A percentile compares a stretch with the other conserved stretches of the same genome.
These are phyloP conservation scores for Primulina huaijiensis DNA, from an alignment of 257 asterid genomes.

Conservation along the genomic window DNA sequence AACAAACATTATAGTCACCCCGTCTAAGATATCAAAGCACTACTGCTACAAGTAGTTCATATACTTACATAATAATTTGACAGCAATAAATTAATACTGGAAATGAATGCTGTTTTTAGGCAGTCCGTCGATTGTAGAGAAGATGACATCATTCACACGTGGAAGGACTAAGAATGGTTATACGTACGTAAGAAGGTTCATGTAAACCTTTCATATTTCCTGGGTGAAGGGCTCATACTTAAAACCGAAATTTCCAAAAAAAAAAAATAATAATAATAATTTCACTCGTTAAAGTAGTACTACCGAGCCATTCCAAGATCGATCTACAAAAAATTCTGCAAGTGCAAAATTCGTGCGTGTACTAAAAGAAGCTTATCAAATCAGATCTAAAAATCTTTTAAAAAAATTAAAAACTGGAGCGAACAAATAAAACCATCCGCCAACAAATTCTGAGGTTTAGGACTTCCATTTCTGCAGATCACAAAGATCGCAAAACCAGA, in stretches of 20 bases:
- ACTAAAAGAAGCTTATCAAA: slow-evolving; percentile 10
- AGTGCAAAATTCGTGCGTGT: slow-evolving; percentile 1
- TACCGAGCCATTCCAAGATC: slow-evolving; percentile 16
- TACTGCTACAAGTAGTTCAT: not conserved
- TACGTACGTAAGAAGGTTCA: slow-evolving; percentile 2
- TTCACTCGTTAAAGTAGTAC: not conserved
- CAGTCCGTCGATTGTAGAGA: not conserved
- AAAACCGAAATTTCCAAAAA: not conserved
- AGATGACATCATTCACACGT: not conserved
- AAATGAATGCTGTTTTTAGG: not conserved
- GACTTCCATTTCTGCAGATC: slow-evolving; percentile 2
- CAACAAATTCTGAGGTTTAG: not conserved
- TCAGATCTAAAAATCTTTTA: slow-evolving; percentile 26
- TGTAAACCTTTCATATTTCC: not conserved
- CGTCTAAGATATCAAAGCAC: not conserved
- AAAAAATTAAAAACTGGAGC: not conserved
- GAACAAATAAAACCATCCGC: slow-evolving; percentile 7
- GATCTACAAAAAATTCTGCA: not conserved
- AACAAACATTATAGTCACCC: not conserved
- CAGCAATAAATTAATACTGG: not conserved
- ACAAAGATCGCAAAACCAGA: slow-evolving; percentile 4
- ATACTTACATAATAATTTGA: not conserved
- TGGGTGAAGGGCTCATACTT: not conserved
- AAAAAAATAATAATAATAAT: not conserved
- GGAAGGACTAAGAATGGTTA: not conserved